These are phyloP conservation scores for Sherardia arvensis DNA, from an alignment of 257 asterid genomes.

Conservation along the genomic window DNA sequence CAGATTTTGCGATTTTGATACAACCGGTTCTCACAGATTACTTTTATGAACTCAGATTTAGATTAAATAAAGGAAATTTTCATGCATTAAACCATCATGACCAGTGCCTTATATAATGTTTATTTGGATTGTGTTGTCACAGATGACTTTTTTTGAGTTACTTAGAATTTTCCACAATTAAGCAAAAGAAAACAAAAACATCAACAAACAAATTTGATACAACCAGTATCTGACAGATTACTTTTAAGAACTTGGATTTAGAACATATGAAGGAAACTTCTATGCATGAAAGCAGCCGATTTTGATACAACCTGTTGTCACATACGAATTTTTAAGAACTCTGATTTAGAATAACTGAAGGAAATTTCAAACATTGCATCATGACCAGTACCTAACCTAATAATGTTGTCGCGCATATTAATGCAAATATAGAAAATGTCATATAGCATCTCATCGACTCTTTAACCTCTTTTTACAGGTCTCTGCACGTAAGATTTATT, in stretches of 20 bases:
- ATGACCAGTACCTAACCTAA: not conserved
- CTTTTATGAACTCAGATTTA: not conserved
- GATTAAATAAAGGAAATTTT: too few species aligned
- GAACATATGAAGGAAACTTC: too few species aligned
- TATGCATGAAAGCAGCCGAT: too few species aligned
- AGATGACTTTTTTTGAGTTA: too few species aligned
- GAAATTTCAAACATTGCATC: too few species aligned
- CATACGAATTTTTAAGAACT: not conserved
- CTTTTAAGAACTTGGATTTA: not conserved
- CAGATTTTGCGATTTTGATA: not conserved
- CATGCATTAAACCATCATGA: too few species aligned
- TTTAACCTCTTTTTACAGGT: conserved; percentile 67
- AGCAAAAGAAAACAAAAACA: not conserved
- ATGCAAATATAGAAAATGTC: too few species aligned
- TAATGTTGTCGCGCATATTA: too few species aligned
- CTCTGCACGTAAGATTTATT: conserved; percentile 96
- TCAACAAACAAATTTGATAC: not conserved
- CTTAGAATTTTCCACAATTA: conserved; percentile 7
- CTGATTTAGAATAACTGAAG: too few species aligned
- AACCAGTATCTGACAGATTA: too few species aligned
- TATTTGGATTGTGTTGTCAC: too few species aligned
- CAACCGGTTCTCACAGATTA: not conserved
- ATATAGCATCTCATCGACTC: not conserved
- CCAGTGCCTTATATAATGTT: too few species aligned
- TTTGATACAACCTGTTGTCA: not conserved